phyloP scores from a whole-genome alignment of 768 basidiomycete species.

The Boletus sensibilis region DNA sequence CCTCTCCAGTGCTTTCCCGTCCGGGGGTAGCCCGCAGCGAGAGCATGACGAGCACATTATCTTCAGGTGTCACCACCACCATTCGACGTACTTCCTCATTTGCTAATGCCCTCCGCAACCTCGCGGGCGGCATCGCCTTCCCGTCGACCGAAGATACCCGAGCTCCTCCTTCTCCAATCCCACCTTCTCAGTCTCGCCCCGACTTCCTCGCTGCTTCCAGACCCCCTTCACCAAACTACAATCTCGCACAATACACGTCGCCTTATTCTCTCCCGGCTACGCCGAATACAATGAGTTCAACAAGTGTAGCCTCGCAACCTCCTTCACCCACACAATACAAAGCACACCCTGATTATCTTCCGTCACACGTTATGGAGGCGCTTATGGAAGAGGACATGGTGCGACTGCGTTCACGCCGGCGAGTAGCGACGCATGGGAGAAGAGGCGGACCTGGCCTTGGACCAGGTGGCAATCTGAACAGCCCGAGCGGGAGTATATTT shows the following conservation, averaged over 20 bases:
- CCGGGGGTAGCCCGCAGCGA: slow-evolving; percentile 57
- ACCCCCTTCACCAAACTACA: slow-evolving; percentile 78
- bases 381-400: slow-evolving; percentile 96
- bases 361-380: slow-evolving; percentile 82
- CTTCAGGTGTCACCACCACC: slow-evolving; percentile 63
- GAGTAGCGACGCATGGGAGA: slow-evolving; percentile 39
- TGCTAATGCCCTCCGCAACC: slow-evolving; percentile 67
- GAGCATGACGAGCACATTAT: slow-evolving; percentile 59
- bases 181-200: slow-evolving; percentile 19
- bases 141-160: slow-evolving; percentile 58
- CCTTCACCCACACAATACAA: slow-evolving; percentile 35
- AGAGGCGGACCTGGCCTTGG: slow-evolving; percentile 40
- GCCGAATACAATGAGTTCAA: slow-evolving; percentile 30
- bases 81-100: slow-evolving; percentile 78
- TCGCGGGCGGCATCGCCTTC: slow-evolving; percentile 72
- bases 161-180: slow-evolving; percentile 36
- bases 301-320: slow-evolving; percentile 27
- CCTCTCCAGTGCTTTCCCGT: slow-evolving; percentile 47
- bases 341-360: slow-evolving; percentile 53
- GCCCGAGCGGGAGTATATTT: slow-evolving; percentile 75
- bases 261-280: slow-evolving; percentile 64
- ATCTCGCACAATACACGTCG: slow-evolving; percentile 71
- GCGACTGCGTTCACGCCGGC: slow-evolving; percentile 69
- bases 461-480: slow-evolving; percentile 47
- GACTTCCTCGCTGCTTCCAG: slow-evolving; percentile 48